phyloP scores from a whole-genome alignment of 2,329 filamentous ascomycete species.

The Epichloe uncinata region DNA sequence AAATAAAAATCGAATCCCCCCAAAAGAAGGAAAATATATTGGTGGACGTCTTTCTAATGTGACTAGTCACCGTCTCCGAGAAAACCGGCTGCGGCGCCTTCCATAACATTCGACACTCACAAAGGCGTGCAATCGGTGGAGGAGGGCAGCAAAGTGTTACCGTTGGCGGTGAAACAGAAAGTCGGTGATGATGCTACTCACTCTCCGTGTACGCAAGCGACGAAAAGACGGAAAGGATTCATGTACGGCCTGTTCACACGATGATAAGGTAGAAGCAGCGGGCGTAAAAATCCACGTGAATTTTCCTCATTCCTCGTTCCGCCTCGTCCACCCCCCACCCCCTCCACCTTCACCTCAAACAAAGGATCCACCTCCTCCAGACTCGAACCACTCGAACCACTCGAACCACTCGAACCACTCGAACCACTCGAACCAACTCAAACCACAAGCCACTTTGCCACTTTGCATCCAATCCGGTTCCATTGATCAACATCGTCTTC shows the following conservation, averaged over 20 bases:
- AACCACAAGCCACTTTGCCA: not conserved
- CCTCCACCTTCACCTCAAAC: too few species aligned
- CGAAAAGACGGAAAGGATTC: constrained; percentile 8
- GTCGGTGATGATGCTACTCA: not conserved
- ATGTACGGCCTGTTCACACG: constrained; percentile 8
- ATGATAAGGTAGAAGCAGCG: not conserved
- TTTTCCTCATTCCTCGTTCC: too few species aligned
- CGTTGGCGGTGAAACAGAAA: not conserved
- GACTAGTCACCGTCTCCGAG: not conserved
- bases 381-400: not conserved
- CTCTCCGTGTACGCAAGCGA: not conserved
- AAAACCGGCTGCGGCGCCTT: not conserved
- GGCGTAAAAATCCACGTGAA: too few species aligned
- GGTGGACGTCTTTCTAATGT: not conserved
- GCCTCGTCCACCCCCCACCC: too few species aligned
- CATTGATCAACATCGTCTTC: not conserved
- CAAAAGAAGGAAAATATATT: not conserved
- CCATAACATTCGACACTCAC: not conserved
- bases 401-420: too few species aligned
- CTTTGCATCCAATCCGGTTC: not conserved
- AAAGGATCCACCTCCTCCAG: not conserved
- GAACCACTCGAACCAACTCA: too few species aligned
- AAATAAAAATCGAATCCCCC: too few species aligned
- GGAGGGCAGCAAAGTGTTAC: not conserved
- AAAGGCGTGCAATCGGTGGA: not conserved